Conservation (phyloP, 768 basidiomycete genomes). For the Mycena leptocephala region DNA sequence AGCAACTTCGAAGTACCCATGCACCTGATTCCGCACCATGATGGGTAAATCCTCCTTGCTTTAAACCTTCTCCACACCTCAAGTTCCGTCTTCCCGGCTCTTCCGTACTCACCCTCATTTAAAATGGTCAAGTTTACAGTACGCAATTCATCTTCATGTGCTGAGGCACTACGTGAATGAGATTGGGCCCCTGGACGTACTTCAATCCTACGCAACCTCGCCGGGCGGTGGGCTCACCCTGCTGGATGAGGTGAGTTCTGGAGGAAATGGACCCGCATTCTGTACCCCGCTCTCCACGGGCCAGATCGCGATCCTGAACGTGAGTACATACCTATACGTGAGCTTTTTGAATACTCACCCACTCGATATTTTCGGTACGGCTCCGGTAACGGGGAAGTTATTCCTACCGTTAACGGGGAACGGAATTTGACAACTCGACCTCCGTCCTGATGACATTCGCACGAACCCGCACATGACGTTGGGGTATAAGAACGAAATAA, state of each 20-base stretch:
- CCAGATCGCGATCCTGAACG: constrained; percentile 59
- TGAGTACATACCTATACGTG: constrained; percentile 32
- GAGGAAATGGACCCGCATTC: constrained; percentile 55
- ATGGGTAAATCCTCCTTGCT: no score
- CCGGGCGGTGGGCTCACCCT: constrained; percentile 47
- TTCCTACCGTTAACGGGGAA: constrained; percentile 48
- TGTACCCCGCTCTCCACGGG: constrained; percentile 54
- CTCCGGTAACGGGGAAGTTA: constrained; percentile 57
- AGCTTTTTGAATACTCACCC: no score
- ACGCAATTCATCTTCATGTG: no score
- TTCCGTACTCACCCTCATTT: no score
- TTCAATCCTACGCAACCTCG: constrained; percentile 59
- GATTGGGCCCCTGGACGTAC: constrained; percentile 36
- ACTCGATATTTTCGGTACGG: constrained; percentile 50
- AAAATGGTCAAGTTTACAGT: no score
- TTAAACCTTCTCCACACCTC: no score
- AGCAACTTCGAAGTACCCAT: no score
- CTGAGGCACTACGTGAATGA: constrained; percentile 47
- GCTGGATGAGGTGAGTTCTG: constrained; percentile 50
- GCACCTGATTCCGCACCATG: no score
- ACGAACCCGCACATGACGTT: constrained; percentile 63
- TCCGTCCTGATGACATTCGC: constrained; percentile 56
- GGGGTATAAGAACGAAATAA: constrained; percentile 55
- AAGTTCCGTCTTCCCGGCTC: no score
- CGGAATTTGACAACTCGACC: constrained; percentile 38